Evolutionary conservation across 208 protist genomes (phyloP), one percentile per base, ranked within the genome.

Genomic region (Herpetomonas samuelpessoai): DNA sequence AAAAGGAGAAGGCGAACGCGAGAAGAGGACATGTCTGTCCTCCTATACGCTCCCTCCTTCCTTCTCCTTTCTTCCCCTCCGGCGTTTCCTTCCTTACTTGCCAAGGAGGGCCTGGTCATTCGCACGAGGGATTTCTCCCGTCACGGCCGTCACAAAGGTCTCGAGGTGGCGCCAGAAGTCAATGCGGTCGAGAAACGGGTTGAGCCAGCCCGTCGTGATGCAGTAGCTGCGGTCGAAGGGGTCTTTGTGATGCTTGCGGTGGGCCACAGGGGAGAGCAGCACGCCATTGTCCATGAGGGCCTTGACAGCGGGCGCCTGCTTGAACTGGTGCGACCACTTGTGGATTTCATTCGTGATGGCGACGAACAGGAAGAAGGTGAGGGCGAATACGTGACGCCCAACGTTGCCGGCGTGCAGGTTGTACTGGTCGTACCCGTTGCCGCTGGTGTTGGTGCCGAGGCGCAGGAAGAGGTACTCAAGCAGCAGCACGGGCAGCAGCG

Each of bases 201-300:
- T 98, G 24, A 97, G 63, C 95, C 95, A 98, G 38, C 95, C 95
- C 26, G 87, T 97, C n/a, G 95, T 98, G 76, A 98, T 98, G 79
- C 95, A 98, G 73, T 98, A 98, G 70, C 79, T 94, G 54, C 65
- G 61, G 60, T 98, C 95, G 57, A 94, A 92, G 41, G 87, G 88
- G 47, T 88, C 90, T 53, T 85, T 81, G 76, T 98, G 95, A 65
- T 98, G 95, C 61, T 82, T 75, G 57, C 85, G 86, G 80, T 98
- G 95, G 31, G 75, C 72, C 27, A 74, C 66, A 16, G 87, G 85
- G 29, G 88, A 91, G 21, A 98, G 80, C 29, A 98, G 63, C 48
- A 98, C 55, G 59, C 81, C 71, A 16, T 65, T 62, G 12, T 70
- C 58, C 78, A 96, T 96, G 22, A 95, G 55, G 31, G 76, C 68